phyloP scores from a whole-genome alignment of 176 grass and related monocot genomes.

The Oryza coarctata region DNA sequence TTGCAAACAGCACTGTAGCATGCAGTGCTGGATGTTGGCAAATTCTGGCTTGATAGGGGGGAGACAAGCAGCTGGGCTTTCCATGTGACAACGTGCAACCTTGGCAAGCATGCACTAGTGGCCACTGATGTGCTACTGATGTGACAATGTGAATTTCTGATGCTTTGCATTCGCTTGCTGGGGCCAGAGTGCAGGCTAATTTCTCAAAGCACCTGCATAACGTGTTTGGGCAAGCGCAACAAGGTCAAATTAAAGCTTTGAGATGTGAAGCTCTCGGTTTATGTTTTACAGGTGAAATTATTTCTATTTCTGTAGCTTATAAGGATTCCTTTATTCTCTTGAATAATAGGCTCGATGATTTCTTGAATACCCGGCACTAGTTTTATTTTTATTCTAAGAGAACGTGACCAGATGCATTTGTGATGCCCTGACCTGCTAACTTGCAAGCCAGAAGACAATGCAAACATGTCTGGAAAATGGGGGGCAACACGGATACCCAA shows the following conservation, averaged over 20 bases:
- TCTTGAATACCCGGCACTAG: neutral
- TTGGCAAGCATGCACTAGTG: slow-evolving; percentile 3
- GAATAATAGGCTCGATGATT: neutral
- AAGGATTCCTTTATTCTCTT: neutral
- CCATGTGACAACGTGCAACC: slow-evolving; percentile 54
- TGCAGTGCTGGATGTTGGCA: neutral
- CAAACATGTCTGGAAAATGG: neutral
- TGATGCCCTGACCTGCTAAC: neutral
- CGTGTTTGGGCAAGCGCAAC: neutral
- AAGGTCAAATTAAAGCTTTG: neutral
- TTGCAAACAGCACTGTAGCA: neutral
- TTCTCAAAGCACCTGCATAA: no score
- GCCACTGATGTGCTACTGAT: neutral
- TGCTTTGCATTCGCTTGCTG: neutral
- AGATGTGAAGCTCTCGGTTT: neutral
- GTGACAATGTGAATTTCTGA: neutral
- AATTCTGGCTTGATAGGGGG: slow-evolving; percentile 4
- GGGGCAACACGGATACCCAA: neutral
- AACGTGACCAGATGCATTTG: neutral
- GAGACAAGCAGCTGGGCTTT: slow-evolving; percentile 15
- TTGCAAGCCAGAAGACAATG: neutral
- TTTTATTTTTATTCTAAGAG: neutral
- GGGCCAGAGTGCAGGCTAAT: neutral
- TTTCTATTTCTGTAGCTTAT: neutral
- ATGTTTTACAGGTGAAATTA: neutral